Conservation (phyloP, 2,329 filamentous ascomycete genomes). For the Eutypa lata region DNA sequence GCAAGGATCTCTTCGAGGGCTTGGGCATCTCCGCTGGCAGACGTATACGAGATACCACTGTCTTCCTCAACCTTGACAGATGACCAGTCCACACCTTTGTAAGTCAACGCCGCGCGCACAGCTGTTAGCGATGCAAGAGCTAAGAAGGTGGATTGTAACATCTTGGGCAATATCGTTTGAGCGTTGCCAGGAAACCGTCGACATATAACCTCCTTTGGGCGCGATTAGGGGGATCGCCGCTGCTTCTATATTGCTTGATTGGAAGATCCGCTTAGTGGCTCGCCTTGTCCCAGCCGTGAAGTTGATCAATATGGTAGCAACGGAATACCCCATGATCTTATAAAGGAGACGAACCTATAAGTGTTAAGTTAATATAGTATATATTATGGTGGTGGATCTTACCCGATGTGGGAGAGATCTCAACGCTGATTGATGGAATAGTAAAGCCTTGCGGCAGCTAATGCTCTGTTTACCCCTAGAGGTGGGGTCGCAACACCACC, state of each 20-base stretch:
- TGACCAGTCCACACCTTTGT: constrained; percentile 69
- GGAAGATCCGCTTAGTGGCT: no score
- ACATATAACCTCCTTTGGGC: no score
- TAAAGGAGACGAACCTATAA: no score
- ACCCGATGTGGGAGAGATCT: not conserved
- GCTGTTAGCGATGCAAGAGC: constrained; percentile 14
- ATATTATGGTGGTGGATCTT: not conserved
- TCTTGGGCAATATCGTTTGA: constrained; percentile 6
- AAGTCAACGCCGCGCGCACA: constrained; percentile 48
- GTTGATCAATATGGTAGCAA: not conserved
- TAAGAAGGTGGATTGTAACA: constrained; percentile 18
- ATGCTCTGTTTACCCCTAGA: no score
- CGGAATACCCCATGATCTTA: not conserved
- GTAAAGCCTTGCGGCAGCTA: no score
- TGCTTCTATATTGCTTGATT: no score
- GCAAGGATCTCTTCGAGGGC: constrained; percentile 62
- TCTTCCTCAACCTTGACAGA: constrained; percentile 63
- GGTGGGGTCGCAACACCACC: no score
- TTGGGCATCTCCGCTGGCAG: constrained; percentile 46
- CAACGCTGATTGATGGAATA: not conserved
- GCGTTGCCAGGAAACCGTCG: not conserved
- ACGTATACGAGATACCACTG: constrained; percentile 59
- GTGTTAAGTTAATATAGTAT: not conserved
- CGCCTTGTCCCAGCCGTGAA: no score
- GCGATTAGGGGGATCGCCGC: no score